phyloP scores from a whole-genome alignment of 1,284 basidiomycete genomes.

The Gomphus sp. region DNA sequence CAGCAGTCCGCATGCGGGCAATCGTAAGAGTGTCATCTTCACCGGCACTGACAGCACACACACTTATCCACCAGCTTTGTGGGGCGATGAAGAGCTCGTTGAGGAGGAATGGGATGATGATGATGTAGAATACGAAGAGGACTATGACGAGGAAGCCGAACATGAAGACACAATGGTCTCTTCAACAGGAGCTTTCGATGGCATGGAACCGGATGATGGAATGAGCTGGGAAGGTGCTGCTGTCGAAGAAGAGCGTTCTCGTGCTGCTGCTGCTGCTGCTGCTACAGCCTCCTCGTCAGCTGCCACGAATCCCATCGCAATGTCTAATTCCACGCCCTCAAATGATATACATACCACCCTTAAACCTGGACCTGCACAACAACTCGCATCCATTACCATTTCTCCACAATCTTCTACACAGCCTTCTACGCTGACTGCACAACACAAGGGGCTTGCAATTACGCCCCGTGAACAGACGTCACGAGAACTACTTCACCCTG shows the following conservation, averaged over 20 bases:
- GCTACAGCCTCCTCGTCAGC: slow-evolving; percentile 21
- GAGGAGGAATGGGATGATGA: slow-evolving; percentile 30
- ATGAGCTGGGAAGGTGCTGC: slow-evolving; percentile 68
- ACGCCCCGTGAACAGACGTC: slow-evolving; percentile 26
- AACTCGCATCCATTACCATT: background rate
- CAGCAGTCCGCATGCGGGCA: slow-evolving; percentile 22
- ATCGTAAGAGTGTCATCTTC: slow-evolving; percentile 44
- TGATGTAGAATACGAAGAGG: slow-evolving; percentile 58
- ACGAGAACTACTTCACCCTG: slow-evolving; percentile 26
- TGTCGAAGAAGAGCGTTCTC: slow-evolving; percentile 38
- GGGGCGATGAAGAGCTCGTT: slow-evolving; percentile 71
- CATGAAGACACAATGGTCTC: slow-evolving; percentile 6
- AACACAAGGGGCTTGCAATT: slow-evolving; percentile 6
- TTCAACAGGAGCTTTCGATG: slow-evolving; percentile 10
- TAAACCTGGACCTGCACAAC: background rate
- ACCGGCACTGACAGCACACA: slow-evolving; percentile 50
- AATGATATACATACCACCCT: background rate
- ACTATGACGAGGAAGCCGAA: slow-evolving; percentile 59
- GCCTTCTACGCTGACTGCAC: slow-evolving; percentile 18
- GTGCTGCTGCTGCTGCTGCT: too few species aligned
- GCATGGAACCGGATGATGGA: slow-evolving; percentile 59
- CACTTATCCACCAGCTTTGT: slow-evolving; percentile 70
- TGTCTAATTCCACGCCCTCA: slow-evolving; percentile 16
- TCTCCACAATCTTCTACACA: slow-evolving; percentile 10
- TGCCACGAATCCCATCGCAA: slow-evolving; percentile 20